Evolutionary conservation across 1,139 yeast genomes (phyloP).

Genomic region (Tardiomyces digboiensis): DNA sequence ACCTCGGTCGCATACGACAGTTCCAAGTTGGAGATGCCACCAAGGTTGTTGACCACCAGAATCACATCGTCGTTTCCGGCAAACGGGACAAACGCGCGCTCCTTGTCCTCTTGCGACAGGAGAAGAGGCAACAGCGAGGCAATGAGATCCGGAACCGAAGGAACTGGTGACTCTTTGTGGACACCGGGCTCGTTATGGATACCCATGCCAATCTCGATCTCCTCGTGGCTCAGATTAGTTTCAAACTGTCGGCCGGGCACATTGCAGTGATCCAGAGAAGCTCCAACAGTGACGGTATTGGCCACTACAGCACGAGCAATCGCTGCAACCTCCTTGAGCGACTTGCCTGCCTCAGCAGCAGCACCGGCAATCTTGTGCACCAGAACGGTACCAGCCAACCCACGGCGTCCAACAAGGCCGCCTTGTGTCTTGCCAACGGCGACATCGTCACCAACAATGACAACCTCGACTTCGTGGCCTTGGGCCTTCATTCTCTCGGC

Average conservation of each 20-base stretch:
- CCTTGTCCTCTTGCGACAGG: conserved; percentile 22
- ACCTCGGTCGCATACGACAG: conserved; percentile 52
- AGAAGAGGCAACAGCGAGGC: conserved; percentile 18
- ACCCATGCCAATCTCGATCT: conserved; percentile 90
- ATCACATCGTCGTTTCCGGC: conserved; percentile 54
- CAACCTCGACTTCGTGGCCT: conserved; percentile 62
- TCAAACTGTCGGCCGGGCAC: conserved; percentile 71
- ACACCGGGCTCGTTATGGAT: conserved; percentile 94
- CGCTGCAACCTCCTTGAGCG: conserved; percentile 41
- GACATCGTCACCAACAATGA: conserved; percentile 83
- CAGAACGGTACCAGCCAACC: conserved; percentile 81
- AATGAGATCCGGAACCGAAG: conserved; percentile 45
- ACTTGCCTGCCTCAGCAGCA: conserved; percentile 40
- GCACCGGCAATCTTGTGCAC: conserved; percentile 86
- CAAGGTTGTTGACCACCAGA: conserved; percentile 66
- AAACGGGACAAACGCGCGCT: conserved; percentile 43
- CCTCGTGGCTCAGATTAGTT: conserved; percentile 43
- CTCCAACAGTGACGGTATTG: conserved; percentile 76
- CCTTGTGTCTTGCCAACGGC: conserved; percentile 85
- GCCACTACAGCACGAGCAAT: conserved; percentile 54
- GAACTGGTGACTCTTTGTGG: conserved; percentile 60
- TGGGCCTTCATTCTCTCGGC: conserved; percentile 78
- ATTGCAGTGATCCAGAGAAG: conserved; percentile 80
- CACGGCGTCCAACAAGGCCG: conserved; percentile 88
- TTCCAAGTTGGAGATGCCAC: conserved; percentile 78